These are phyloP conservation scores for Casuarina glauca DNA, from an alignment of 306 rosid genomes.

Conservation along the genomic window DNA sequence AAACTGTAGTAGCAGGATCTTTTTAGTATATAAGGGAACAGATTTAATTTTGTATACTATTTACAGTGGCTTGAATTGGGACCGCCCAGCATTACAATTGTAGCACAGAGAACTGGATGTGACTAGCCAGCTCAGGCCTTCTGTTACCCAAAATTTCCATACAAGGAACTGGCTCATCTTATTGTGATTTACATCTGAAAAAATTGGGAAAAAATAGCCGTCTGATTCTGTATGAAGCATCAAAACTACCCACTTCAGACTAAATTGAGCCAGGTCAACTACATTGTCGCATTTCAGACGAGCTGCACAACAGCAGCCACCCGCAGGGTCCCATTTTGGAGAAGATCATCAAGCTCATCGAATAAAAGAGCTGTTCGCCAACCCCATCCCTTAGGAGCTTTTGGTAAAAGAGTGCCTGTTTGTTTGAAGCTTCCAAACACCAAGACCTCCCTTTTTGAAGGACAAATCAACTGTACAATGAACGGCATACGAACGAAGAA, in stretches of 20 bases:
- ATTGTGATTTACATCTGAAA: conserved; percentile 20
- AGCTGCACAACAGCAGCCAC: conserved; percentile 93
- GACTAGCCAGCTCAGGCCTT: neutral
- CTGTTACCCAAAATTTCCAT: neutral
- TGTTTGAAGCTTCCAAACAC: conserved; percentile 89
- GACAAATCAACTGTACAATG: conserved; percentile 69
- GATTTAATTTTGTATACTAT: neutral
- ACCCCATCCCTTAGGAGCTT: conserved; percentile 99
- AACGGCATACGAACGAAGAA: conserved; percentile 16
- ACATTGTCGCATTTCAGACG: conserved; percentile 45
- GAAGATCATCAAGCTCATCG: conserved; percentile 86
- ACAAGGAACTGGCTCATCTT: neutral
- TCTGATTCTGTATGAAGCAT: conserved; percentile 20
- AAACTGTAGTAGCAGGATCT: no score
- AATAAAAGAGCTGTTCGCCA: conserved; percentile 94
- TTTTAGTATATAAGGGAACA: no score
- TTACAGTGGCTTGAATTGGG: neutral
- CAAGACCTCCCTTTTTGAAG: conserved; percentile 93
- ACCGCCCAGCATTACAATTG: neutral
- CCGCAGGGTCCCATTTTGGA: conserved; percentile 86
- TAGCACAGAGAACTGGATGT: neutral
- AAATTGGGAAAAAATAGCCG: conserved; percentile 3
- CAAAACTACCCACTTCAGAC: conserved; percentile 1
- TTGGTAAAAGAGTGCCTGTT: conserved; percentile 93
- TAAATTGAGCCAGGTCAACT: conserved; percentile 3